Conservation (phyloP, 805 yeast species). For the Lachancea kluyveri region DNA sequence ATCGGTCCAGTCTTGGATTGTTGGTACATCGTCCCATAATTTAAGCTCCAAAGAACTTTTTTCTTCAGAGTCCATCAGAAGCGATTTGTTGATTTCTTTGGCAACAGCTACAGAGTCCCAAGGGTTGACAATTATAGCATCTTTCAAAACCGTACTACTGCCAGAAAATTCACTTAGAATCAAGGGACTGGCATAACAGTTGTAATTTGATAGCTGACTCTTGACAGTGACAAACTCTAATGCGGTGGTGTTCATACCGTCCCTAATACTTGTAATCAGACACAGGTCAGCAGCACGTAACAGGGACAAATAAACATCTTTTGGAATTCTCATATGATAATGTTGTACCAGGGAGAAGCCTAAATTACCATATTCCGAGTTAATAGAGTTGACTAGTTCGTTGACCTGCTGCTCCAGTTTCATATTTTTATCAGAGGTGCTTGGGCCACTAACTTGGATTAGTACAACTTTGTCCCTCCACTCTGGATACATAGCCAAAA, state of each 20-base stretch:
- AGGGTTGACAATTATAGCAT: slow-evolving; percentile 84
- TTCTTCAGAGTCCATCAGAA: slow-evolving; percentile 45
- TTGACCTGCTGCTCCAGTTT: slow-evolving; percentile 74
- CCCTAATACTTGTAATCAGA: slow-evolving; percentile 83
- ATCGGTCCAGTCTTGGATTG: slow-evolving; percentile 77
- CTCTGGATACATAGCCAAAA: slow-evolving; percentile 85
- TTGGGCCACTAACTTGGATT: slow-evolving; percentile 85
- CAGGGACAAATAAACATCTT: slow-evolving; percentile 84
- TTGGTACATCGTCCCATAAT: slow-evolving; percentile 59
- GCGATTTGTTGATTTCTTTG: slow-evolving; percentile 65
- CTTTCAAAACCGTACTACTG: slow-evolving; percentile 61
- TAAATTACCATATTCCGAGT: slow-evolving; percentile 76
- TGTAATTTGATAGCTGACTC: slow-evolving; percentile 36
- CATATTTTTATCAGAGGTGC: slow-evolving; percentile 36
- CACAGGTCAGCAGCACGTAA: slow-evolving; percentile 87
- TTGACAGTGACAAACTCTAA: slow-evolving; percentile 88
- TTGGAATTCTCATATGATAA: slow-evolving; percentile 82
- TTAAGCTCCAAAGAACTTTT: slow-evolving; percentile 43
- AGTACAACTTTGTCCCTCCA: slow-evolving; percentile 83
- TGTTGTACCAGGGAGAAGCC: slow-evolving; percentile 86
- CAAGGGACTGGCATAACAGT: slow-evolving; percentile 53
- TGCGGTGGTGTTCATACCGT: slow-evolving; percentile 95
- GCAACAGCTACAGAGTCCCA: slow-evolving; percentile 97
- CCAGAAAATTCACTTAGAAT: slow-evolving; percentile 93
- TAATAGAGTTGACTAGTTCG: slow-evolving; percentile 76